Evolutionary conservation across 1,284 basidiomycete genomes (phyloP), one percentile per base, ranked within the genome.

Genomic region (Ceratobasidium papillatum): DNA sequence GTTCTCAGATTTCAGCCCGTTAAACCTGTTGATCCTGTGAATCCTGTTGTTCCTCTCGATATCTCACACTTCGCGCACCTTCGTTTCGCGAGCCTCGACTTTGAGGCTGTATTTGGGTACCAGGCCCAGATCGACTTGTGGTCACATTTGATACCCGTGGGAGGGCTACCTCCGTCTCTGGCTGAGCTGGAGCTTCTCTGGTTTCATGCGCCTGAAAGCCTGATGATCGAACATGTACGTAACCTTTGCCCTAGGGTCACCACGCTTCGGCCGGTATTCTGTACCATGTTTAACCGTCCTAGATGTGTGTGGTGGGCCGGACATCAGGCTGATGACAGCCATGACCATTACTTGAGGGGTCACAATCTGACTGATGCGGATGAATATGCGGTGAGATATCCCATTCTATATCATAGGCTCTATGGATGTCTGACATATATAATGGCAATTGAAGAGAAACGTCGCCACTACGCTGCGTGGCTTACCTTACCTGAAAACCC

Each of bases 201-300:
- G n/a, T 47, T 30, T 5, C 68, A 71, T 36, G 41, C 38, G 9
- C 52, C 54, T 19, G 41, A 47, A 22, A 3, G 12, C 14, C 38
- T 47, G 19, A 30, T 71, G 5, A 54, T 71, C 25, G 27, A 27
- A 1, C 54, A 59, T 9, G 41, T 49, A 9, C 19, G 36, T 41
- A 8, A 27, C 2, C 22, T 17, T 12, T 71, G 68, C 17, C 68
- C 68, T 9, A 14, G 56, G 2, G 25, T 71, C 2, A 43, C 56
- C 14, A 54, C 43, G n/a, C 56, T 71, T 22, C 52, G 68, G 5
- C 7, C 59, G n/a, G 68, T 71, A 0, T 34, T 27, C 2, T 71
- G 68, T 30, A 71, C 68, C 0, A 71, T 71, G 68, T 71, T 71
- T 19, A 71, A 71, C 43, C 36, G 49, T 7, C 68, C 68, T 27